Evolutionary conservation across 1,284 basidiomycete genomes (phyloP).

Genomic region (Malassezia dermatis): DNA sequence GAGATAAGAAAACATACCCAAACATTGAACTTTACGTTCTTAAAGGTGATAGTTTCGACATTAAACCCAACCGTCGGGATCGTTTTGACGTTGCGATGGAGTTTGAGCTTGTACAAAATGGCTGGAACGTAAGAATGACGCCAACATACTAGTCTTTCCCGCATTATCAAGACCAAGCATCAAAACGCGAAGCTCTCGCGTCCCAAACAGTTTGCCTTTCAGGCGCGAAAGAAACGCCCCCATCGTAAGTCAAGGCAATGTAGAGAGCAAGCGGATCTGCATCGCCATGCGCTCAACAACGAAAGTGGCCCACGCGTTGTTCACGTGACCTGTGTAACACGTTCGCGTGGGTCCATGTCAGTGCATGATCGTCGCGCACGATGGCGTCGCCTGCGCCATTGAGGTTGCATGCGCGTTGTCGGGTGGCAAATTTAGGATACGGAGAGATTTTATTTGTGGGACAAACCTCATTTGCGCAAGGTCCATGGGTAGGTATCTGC

Average conservation of each 20-base stretch:
- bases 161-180: slow-evolving; percentile 90
- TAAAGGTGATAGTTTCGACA: slow-evolving; percentile 50
- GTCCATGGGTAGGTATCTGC: slow-evolving; percentile 91
- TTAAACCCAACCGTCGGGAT: slow-evolving; percentile 78
- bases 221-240: slow-evolving; percentile 55
- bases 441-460: slow-evolving; percentile 82
- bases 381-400: slow-evolving; percentile 22
- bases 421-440: slow-evolving; percentile 53
- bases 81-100: slow-evolving; percentile 97
- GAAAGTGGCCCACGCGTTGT: neutral
- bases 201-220: slow-evolving; percentile 82
- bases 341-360: neutral
- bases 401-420: slow-evolving; percentile 31
- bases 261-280: neutral
- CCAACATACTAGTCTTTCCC: slow-evolving; percentile 51
- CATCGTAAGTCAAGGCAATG: slow-evolving; percentile 20
- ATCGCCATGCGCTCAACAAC: neutral
- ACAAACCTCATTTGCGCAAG: slow-evolving; percentile 67
- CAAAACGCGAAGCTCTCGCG: slow-evolving; percentile 88
- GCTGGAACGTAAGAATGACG: slow-evolving; percentile 52
- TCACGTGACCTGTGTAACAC: neutral
- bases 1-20: slow-evolving; percentile 19
- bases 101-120: slow-evolving; percentile 97
- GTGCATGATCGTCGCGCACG: neutral
- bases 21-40: slow-evolving; percentile 49